These are phyloP conservation scores for Gonapodya prolifera DNA, from an alignment of 192 early-diverging fungal genomes.

Conservation along the genomic window DNA sequence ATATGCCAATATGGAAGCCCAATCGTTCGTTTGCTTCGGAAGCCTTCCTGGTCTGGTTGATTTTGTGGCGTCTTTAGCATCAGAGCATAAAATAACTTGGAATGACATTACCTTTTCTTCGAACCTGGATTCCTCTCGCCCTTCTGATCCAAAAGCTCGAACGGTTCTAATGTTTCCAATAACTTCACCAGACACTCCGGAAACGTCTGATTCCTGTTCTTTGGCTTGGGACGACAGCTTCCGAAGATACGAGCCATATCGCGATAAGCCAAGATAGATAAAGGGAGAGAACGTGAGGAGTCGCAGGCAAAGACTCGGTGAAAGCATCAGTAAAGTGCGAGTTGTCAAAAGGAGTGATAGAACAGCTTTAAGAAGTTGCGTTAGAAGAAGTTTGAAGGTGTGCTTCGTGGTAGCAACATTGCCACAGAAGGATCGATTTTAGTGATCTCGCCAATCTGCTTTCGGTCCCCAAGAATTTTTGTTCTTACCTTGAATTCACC, in stretches of 20 bases:
- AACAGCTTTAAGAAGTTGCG: background rate
- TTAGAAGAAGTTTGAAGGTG: background rate
- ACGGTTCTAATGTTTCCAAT: constrained; percentile 18
- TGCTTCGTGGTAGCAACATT: no score
- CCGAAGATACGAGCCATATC: background rate
- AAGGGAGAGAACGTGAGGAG: background rate
- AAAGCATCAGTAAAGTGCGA: background rate
- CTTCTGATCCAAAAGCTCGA: background rate
- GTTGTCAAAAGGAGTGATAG: background rate
- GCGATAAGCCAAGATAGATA: background rate
- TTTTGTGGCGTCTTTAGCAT: no score
- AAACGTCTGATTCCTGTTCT: constrained; percentile 48
- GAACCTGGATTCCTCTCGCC: constrained; percentile 4
- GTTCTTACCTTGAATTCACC: background rate
- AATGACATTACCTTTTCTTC: background rate
- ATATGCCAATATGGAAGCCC: constrained; percentile 1
- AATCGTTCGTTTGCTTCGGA: background rate
- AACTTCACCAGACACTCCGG: constrained; percentile 56
- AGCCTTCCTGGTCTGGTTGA: background rate
- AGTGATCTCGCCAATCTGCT: no score
- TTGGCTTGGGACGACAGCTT: constrained; percentile 45
- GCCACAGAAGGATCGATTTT: no score
- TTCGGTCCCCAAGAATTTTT: no score
- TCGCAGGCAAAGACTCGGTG: background rate
- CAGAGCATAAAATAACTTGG: no score